These are phyloP conservation scores for Leishmania gerbilli DNA, from an alignment of 208 protist species.

Conservation along the genomic window DNA sequence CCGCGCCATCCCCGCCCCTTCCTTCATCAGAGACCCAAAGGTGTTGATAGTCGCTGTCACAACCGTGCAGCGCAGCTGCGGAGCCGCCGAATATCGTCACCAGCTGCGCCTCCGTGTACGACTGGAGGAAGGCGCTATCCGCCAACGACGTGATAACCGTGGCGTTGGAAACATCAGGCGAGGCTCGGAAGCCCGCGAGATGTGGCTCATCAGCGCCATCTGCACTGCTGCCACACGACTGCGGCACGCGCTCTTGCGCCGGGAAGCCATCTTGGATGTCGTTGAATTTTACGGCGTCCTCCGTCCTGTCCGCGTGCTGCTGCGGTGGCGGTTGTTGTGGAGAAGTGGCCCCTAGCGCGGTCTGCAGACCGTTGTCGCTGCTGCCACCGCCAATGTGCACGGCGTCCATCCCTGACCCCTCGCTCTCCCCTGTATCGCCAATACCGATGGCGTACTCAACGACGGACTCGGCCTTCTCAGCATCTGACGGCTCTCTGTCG, in stretches of 20 bases:
- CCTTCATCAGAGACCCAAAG: background rate
- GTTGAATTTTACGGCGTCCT: background rate
- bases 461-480: conserved; percentile 4
- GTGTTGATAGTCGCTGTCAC: background rate
- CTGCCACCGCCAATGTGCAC: background rate
- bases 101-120: conserved; percentile 19
- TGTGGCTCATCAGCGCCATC: background rate
- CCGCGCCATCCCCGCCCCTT: background rate
- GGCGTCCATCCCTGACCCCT: background rate
- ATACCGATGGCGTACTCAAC: conserved; percentile 27
- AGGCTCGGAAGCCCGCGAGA: background rate
- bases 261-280: background rate
- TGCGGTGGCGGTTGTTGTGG: background rate
- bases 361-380: conserved; percentile 10
- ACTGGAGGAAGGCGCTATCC: conserved; percentile 11
- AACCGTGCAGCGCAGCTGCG: background rate
- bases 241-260: background rate
- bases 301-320: background rate
- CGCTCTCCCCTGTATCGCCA: background rate
- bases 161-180: conserved; percentile 8
- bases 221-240: background rate
- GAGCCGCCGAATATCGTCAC: background rate
- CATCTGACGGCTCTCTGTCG: background rate
- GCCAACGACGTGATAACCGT: conserved; percentile 8
- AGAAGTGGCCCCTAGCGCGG: background rate